These are phyloP conservation scores for Hyaloscypha variabilis DNA, from an alignment of 495 filamentous ascomycete genomes.

Conservation along the genomic window DNA sequence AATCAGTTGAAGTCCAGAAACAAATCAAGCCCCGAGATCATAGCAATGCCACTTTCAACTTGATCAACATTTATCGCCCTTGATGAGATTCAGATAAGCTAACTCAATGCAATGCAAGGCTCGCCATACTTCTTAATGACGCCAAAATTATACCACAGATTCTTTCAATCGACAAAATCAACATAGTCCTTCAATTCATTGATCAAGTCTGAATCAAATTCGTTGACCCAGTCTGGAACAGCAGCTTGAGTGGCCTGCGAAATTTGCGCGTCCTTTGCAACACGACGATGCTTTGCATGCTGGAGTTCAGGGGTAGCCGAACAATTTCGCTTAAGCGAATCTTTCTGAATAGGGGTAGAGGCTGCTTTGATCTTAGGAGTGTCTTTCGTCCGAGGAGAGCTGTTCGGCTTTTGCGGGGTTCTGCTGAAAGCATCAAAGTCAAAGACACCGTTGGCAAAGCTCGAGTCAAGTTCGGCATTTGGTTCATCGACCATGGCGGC, in stretches of 20 bases:
- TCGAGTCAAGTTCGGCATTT: constrained; percentile 9
- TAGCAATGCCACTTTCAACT: background rate
- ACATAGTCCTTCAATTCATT: constrained; percentile 50
- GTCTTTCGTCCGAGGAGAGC: background rate
- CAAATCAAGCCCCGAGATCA: background rate
- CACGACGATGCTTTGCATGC: constrained; percentile 1
- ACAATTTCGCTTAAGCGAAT: background rate
- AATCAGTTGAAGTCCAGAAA: background rate
- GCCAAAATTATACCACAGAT: background rate
- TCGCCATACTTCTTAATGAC: background rate
- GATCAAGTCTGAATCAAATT: constrained; percentile 50
- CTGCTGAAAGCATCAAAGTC: constrained; percentile 37
- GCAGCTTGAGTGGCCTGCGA: constrained; percentile 18
- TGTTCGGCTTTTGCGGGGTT: constrained; percentile 22
- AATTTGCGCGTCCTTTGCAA: constrained; percentile 9
- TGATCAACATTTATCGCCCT: background rate
- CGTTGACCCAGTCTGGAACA: constrained; percentile 49
- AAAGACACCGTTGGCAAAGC: constrained; percentile 24
- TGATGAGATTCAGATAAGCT: too few relatives aligned
- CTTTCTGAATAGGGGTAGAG: background rate
- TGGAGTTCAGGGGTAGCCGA: background rate
- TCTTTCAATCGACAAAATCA: constrained; percentile 44
- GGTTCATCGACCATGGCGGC: constrained; percentile 21
- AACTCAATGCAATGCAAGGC: background rate
- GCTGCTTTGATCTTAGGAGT: background rate